These are phyloP conservation scores for Teratosphaeria zuluensis DNA, from an alignment of 2,329 filamentous ascomycete genomes.

Conservation along the genomic window DNA sequence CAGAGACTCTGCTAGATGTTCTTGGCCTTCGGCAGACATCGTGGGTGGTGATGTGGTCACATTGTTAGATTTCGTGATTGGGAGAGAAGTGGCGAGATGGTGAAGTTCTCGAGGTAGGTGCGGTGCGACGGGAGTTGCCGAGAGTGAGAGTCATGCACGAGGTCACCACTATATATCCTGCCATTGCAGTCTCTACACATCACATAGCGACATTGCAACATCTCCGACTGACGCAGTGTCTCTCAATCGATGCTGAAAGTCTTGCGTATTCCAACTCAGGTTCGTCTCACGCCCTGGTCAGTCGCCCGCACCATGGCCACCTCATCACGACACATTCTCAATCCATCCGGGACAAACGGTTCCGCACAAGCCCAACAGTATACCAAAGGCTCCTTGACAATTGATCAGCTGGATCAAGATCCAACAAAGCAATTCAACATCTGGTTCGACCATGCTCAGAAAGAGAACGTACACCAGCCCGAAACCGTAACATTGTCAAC, in stretches of 20 bases:
- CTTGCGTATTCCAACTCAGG: neutral
- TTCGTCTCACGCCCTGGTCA: neutral
- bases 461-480: slow-evolving; percentile 57
- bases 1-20: slow-evolving; percentile 43
- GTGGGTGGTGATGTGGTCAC: neutral
- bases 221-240: neutral
- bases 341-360: slow-evolving; percentile 50
- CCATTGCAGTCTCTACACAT: neutral
- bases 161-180: neutral
- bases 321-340: slow-evolving; percentile 42
- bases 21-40: slow-evolving; percentile 20
- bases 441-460: slow-evolving; percentile 74
- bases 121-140: neutral
- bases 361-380: slow-evolving; percentile 67
- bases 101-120: neutral
- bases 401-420: slow-evolving; percentile 48
- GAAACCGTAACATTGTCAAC: slow-evolving; percentile 87
- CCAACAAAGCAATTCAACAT: slow-evolving; percentile 78
- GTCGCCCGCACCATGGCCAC: slow-evolving; percentile 14
- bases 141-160: neutral
- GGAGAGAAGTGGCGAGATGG: neutral
- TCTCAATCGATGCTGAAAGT: neutral
- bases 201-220: neutral
- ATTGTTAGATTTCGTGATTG: neutral
- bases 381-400: slow-evolving; percentile 53